These are phyloP conservation scores for Tremella mesenterica DNA, from an alignment of 768 basidiomycete species.

Conservation along the genomic window DNA sequence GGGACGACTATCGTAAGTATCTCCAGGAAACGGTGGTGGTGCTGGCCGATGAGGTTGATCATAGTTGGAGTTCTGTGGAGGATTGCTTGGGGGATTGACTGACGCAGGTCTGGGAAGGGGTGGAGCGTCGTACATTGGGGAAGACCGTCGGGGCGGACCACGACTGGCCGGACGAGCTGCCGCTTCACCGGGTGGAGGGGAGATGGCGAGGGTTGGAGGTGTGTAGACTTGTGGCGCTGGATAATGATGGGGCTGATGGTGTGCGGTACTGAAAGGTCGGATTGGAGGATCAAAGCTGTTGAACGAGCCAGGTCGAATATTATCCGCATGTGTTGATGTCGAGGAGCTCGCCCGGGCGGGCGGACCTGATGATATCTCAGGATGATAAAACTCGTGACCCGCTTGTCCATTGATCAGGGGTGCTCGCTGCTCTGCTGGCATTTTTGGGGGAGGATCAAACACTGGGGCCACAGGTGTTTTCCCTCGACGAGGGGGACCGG, in stretches of 20 bases:
- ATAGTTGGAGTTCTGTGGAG: background rate
- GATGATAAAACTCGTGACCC: too few species aligned
- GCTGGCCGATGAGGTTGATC: background rate
- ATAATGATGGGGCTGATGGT: too few species aligned
- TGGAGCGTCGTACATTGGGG: constrained; percentile 8
- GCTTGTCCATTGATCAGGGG: background rate
- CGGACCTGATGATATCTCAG: background rate
- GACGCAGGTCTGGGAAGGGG: constrained; percentile 6
- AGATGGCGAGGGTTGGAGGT: background rate
- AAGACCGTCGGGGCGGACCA: constrained; percentile 1
- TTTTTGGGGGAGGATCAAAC: background rate
- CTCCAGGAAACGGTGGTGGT: background rate
- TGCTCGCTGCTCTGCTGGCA: background rate
- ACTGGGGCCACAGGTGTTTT: constrained; percentile 2
- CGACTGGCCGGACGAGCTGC: constrained; percentile 6
- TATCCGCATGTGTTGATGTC: background rate
- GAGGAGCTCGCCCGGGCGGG: constrained; percentile 4
- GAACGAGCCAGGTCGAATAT: background rate
- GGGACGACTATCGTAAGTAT: background rate
- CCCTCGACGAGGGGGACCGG: constrained; percentile 16
- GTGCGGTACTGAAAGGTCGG: constrained; percentile 6
- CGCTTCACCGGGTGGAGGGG: constrained; percentile 1
- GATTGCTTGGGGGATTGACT: background rate
- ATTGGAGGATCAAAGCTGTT: constrained; percentile 18
- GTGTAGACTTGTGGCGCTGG: background rate